phyloP scores from a whole-genome alignment of 2,329 filamentous ascomycete species.

The Thermomyces lanuginosus region DNA sequence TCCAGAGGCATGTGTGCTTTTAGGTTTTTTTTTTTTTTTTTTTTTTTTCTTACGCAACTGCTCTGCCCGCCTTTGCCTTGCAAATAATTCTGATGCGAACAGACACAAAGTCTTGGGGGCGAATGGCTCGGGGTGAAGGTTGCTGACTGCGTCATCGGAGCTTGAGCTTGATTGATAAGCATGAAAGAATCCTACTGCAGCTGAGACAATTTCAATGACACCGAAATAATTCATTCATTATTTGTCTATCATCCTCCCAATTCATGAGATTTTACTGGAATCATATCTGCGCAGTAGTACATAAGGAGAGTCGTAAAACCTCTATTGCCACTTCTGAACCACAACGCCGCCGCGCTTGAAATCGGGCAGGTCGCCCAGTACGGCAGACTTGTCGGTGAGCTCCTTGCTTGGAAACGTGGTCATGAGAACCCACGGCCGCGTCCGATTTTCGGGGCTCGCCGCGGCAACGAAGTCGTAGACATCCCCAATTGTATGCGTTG shows the following conservation, averaged over 20 bases:
- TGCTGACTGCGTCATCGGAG: constrained; percentile 7
- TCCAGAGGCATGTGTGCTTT: constrained; percentile 24
- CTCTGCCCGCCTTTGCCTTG: no score
- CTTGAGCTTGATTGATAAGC: constrained; percentile 8
- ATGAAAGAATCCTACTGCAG: no score
- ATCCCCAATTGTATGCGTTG: constrained; percentile 47
- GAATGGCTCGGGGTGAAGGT: constrained; percentile 1
- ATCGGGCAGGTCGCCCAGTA: constrained; percentile 31
- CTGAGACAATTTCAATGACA: no score
- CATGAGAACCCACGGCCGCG: constrained; percentile 43
- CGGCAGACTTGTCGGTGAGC: constrained; percentile 36
- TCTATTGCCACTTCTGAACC: constrained; percentile 34
- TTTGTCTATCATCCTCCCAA: not conserved
- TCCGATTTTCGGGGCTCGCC: constrained; percentile 33
- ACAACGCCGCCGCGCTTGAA: constrained; percentile 36
- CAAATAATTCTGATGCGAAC: not conserved
- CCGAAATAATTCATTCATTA: no score
- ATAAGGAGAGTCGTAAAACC: constrained; percentile 1
- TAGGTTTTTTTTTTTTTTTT: constrained; percentile 1
- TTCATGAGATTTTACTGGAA: not conserved
- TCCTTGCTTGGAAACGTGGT: constrained; percentile 51
- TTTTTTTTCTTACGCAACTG: not conserved
- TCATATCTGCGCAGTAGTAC: not conserved
- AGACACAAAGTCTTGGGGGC: not conserved
- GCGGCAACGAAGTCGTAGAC: constrained; percentile 46